Base-by-base conservation (phyloP, 106 monocot species). In the Acorus gramineus region DNA sequence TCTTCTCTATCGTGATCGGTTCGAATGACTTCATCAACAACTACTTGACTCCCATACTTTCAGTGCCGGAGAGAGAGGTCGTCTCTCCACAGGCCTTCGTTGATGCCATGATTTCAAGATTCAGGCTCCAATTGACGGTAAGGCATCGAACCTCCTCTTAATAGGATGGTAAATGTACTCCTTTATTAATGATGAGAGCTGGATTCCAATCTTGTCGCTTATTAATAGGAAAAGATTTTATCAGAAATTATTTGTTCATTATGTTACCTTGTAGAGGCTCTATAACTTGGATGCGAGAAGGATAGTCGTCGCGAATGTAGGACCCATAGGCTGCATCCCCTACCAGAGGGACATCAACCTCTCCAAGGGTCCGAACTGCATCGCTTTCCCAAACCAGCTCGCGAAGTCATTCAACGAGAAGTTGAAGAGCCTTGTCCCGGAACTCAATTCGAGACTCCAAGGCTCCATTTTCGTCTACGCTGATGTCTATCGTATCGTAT, bases 21-120 rank as follows among this genome's bases (percentile, higher is more conserved):
- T 79, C 89, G 47, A 89, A 89, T 60, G 89, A 89, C 55, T 89
- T 89, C 69, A 80, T 85, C 63, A 89, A 89, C 82, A 89, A 89
- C 66, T 89, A 89, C 80, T 75, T 89, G 2, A 66, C 74, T 14
- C 85, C 77, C 8, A 28, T 83, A 4, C 9, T 80, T 2, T 80
- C 80, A 11, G 66, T 67, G 6, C 73, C 80, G 11, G 53, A 77
- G 49, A 56, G 70, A 70, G 76, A 69, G 12, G 4, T 44, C 6
- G 66, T 66, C 3, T 53, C 84, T 14, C 73, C 84, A 5, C 70
- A 77, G 44, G 49, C 42, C 8, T 84, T 84, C 13, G 60, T 84
- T 2, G 53, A 80, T 42, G 44, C 58, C 68, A 14, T 84, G 57
- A 80, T 84, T n/a, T 45, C 73, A 46, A 73, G 64, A 64, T 84